These are phyloP conservation scores for Pseudomassariella vexata DNA, from an alignment of 2,329 filamentous ascomycete genomes.

Conservation along the genomic window DNA sequence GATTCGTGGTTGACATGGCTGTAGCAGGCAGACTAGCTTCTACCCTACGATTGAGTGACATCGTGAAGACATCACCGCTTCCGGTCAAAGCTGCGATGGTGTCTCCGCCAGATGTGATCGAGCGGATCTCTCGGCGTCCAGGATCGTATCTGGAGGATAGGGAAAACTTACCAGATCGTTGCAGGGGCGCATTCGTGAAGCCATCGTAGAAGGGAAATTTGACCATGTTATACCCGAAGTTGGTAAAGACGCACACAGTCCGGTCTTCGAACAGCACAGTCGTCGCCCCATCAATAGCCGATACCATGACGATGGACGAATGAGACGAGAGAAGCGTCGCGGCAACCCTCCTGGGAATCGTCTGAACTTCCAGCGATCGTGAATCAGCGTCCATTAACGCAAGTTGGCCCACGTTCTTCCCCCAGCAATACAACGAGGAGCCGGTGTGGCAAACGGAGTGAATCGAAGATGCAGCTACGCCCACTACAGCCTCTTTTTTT, in stretches of 20 bases:
- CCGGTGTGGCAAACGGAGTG: constrained; percentile 87
- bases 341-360: constrained; percentile 77
- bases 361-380: constrained; percentile 79
- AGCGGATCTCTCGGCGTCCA: constrained; percentile 62
- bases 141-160: constrained; percentile 60
- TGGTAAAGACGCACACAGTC: constrained; percentile 89
- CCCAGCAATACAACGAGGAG: constrained; percentile 83
- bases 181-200: constrained; percentile 63
- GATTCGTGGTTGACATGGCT: constrained; percentile 92
- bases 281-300: constrained; percentile 86
- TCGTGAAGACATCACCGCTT: constrained; percentile 81
- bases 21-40: constrained; percentile 55
- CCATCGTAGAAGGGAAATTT: constrained; percentile 70
- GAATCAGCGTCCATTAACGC: constrained; percentile 94
- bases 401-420: constrained; percentile 90
- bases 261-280: constrained; percentile 79
- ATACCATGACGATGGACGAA: constrained; percentile 68
- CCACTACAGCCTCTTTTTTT: constrained; percentile 77
- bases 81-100: constrained; percentile 85
- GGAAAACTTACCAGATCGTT: constrained; percentile 48
- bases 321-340: constrained; percentile 68
- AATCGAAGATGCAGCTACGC: constrained; percentile 80
- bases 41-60: constrained; percentile 64
- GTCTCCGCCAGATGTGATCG: constrained; percentile 79
- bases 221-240: constrained; percentile 91